Evolutionary conservation across 805 yeast species (phyloP), one percentile per base, ranked within the genome.

Genomic region (Candida dendrica): DNA sequence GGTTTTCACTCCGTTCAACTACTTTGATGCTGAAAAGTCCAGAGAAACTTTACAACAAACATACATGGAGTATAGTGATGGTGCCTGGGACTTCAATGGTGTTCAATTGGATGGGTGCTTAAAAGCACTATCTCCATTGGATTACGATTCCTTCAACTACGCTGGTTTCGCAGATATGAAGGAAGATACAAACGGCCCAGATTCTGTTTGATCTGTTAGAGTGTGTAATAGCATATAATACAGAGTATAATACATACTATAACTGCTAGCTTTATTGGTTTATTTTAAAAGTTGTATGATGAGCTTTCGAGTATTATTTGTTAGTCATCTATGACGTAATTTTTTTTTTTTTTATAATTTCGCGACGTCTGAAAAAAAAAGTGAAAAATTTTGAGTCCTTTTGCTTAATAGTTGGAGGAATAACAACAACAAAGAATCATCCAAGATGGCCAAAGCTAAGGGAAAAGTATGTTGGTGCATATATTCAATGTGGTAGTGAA

Each of bases 401-500:
- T 16, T 3, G 9, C 8, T 17, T 7, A 33, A 13, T 6, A 15
- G 20, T 27, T 27, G n/a, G 13, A 27, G 13, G 13, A 27, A 27
- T 27, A 27, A 22, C n/a, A 34, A 19, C 13, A 34, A 33, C 17
- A 34, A 30, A 47, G 42, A 26, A 26, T n/a, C 6, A 36, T 13
- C 15, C 36, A 68, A 55, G 44, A 84, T 83, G 90, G 88, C 90
- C 55, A 83, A 84, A 70, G 71, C 81, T 56, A 83, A 81, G 72
- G 79, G 79, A 45, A 74, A 74, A 58, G 63, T 52, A 55, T 32
- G 52, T 40, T n/a, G n/a, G n/a, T n/a, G n/a, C n/a, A n/a, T n/a
- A n/a, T n/a, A n/a, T n/a, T 7, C 32, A 19, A 13, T 30, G 8
- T 4, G 19, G 13, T 14, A n/a, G n/a, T n/a, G n/a, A n/a, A n/a